These are phyloP conservation scores for Penicillium cataractarum DNA, from an alignment of 495 filamentous ascomycete species.

Conservation along the genomic window DNA sequence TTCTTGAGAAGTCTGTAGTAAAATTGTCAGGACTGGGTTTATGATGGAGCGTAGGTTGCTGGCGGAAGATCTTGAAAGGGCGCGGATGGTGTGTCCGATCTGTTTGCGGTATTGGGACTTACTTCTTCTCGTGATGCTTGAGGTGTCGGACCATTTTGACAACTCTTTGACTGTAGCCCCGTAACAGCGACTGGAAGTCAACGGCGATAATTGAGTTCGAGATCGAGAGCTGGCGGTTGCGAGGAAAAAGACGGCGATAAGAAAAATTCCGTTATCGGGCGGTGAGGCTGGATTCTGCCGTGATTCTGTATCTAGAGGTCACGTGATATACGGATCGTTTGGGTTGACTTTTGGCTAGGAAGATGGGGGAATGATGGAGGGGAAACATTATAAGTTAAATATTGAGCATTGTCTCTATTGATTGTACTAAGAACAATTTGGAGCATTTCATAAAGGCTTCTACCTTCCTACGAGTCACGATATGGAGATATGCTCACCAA, in stretches of 20 bases:
- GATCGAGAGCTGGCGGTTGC: slow-evolving; percentile 5
- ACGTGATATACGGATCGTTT: background rate
- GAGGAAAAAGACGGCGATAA: slow-evolving; percentile 29
- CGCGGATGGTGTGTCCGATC: background rate
- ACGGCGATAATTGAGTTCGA: background rate
- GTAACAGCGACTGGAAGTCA: background rate
- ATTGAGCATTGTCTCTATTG: too few species aligned
- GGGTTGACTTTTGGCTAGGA: background rate
- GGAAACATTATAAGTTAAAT: too few species aligned
- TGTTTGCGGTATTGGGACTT: slow-evolving; percentile 10
- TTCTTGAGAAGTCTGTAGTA: slow-evolving; percentile 71
- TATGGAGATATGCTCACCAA: too few species aligned
- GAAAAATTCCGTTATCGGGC: slow-evolving; percentile 34
- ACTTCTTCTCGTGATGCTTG: slow-evolving; percentile 88
- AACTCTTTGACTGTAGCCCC: background rate
- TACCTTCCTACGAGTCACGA: too few species aligned
- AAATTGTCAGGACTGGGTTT: slow-evolving; percentile 17
- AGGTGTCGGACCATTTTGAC: slow-evolving; percentile 82
- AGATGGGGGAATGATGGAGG: background rate
- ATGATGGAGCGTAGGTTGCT: background rate
- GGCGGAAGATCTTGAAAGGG: background rate
- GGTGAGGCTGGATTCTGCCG: slow-evolving; percentile 33
- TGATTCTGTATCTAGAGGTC: background rate
- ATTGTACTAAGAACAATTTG: too few species aligned
- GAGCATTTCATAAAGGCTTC: too few species aligned